Conservation (phyloP, 495 filamentous ascomycete species). For the Glonium stellatum region DNA sequence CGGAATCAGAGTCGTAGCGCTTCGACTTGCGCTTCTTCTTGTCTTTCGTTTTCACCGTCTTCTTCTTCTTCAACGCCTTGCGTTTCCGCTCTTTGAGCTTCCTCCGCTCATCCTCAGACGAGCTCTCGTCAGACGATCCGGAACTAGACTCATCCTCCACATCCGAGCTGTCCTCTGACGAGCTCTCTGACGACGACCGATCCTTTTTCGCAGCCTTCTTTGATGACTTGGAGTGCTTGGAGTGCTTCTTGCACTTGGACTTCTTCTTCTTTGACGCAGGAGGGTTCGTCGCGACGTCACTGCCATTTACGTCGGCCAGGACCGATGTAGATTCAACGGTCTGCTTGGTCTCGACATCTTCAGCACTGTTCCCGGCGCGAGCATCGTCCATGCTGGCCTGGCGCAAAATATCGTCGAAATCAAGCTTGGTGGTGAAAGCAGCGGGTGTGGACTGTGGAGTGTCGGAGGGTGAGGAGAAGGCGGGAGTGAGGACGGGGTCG, state of each 20-base stretch:
- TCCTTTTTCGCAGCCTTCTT: slow-evolving; percentile 27
- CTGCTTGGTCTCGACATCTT: not conserved
- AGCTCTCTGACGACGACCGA: slow-evolving; percentile 18
- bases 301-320: not conserved
- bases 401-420: not conserved
- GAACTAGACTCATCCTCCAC: not conserved
- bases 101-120: slow-evolving; percentile 7
- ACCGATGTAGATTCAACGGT: not conserved
- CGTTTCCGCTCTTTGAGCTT: slow-evolving; percentile 4
- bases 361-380: slow-evolving; percentile 7
- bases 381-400: slow-evolving; percentile 12
- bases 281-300: slow-evolving; percentile 11
- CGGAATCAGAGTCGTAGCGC: slow-evolving; percentile 5
- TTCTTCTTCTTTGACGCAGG: slow-evolving; percentile 21
- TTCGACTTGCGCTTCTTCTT: slow-evolving; percentile 17
- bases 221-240: slow-evolving; percentile 1
- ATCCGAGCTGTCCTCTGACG: not conserved
- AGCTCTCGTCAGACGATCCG: not conserved
- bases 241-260: slow-evolving; percentile 28
- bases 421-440: not conserved
- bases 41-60: slow-evolving; percentile 16
- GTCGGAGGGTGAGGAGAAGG: slow-evolving; percentile 13
- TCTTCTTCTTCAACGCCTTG: slow-evolving; percentile 9
- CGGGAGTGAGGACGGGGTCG: slow-evolving; percentile 14
- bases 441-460: slow-evolving; percentile 2